Percentiles rank a stretch among this genome's conserved stretches.
Conservation (phyloP, 2,329 filamentous ascomycete genomes). For the Trichoderma sp. region DNA sequence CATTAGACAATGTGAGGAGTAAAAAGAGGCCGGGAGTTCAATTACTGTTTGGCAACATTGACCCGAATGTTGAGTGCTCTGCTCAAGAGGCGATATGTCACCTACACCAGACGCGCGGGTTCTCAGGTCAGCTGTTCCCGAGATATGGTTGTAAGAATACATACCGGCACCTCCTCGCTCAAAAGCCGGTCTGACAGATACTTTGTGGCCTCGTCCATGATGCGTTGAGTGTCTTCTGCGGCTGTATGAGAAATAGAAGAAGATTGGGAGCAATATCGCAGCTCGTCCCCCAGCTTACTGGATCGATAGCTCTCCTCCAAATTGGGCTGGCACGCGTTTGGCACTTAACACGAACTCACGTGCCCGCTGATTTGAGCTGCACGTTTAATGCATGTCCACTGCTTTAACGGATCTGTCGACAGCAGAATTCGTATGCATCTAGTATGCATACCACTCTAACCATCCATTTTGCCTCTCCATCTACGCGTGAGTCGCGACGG, state of each 20-base stretch:
- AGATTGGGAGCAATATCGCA: background rate
- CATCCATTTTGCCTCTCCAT: background rate
- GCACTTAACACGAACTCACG: slow-evolving; percentile 29
- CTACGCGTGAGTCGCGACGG: slow-evolving; percentile 27
- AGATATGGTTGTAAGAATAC: slow-evolving; percentile 33
- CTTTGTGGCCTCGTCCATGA: slow-evolving; percentile 66
- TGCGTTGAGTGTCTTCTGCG: background rate
- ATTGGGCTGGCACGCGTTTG: slow-evolving; percentile 21
- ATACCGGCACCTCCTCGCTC: slow-evolving; percentile 72
- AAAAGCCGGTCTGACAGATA: slow-evolving; percentile 77
- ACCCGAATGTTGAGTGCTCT: slow-evolving; percentile 81
- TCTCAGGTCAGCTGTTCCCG: background rate
- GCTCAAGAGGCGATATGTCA: slow-evolving; percentile 85
- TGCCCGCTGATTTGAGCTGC: slow-evolving; percentile 6
- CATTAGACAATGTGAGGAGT: background rate
- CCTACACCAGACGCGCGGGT: slow-evolving; percentile 50
- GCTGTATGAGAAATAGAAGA: background rate
- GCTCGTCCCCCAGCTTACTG: slow-evolving; percentile 3
- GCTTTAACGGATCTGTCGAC: background rate
- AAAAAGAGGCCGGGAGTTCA: background rate
- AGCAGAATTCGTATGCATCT: background rate
- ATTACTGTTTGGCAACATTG: slow-evolving; percentile 86
- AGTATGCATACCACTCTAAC: background rate
- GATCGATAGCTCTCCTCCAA: background rate
- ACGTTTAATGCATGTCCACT: slow-evolving; percentile 14